Percentiles rank a stretch among this genome's conserved stretches.
phyloP scores from a whole-genome alignment of 345 rosid genomes.

The Pugionium dolabratum region DNA sequence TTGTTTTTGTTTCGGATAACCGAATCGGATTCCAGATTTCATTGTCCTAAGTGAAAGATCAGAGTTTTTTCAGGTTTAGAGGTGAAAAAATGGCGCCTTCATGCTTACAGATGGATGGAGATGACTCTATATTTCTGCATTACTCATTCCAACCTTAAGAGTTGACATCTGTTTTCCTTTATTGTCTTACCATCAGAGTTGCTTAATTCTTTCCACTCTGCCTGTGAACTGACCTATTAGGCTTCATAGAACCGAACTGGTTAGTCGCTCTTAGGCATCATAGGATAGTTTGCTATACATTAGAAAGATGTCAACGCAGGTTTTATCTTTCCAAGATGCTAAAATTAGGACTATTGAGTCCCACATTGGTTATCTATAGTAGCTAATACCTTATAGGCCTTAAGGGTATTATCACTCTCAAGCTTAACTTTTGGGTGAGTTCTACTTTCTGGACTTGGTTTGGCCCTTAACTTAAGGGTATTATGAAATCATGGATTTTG shows the following conservation, averaged over 20 bases:
- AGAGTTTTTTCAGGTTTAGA: conserved; percentile 12
- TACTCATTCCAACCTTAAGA: conserved; percentile 79
- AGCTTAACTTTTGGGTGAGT: conserved; percentile 14
- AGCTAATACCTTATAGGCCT: conserved; percentile 1
- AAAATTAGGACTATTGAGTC: conserved; percentile 12
- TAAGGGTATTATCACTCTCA: neutral
- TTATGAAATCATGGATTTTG: neutral
- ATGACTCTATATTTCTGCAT: conserved; percentile 74
- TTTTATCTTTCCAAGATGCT: conserved; percentile 5
- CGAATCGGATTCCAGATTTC: neutral
- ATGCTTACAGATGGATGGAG: conserved; percentile 50
- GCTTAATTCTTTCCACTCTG: neutral
- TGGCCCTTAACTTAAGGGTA: neutral
- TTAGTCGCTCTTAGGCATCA: neutral
- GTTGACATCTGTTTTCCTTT: conserved; percentile 23
- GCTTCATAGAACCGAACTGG: conserved; percentile 10
- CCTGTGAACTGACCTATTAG: neutral
- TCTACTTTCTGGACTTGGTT: conserved; percentile 3
- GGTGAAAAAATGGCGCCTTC: conserved; percentile 43
- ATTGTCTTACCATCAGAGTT: neutral
- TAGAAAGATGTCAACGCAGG: neutral
- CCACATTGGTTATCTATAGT: conserved; percentile 10
- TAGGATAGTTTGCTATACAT: neutral
- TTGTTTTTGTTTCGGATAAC: neutral
- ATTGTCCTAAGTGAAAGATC: neutral